Percentiles rank a stretch among this genome's conserved stretches.
These are phyloP conservation scores for Amanita inopinata DNA, from an alignment of 768 basidiomycete species.

Conservation along the genomic window DNA sequence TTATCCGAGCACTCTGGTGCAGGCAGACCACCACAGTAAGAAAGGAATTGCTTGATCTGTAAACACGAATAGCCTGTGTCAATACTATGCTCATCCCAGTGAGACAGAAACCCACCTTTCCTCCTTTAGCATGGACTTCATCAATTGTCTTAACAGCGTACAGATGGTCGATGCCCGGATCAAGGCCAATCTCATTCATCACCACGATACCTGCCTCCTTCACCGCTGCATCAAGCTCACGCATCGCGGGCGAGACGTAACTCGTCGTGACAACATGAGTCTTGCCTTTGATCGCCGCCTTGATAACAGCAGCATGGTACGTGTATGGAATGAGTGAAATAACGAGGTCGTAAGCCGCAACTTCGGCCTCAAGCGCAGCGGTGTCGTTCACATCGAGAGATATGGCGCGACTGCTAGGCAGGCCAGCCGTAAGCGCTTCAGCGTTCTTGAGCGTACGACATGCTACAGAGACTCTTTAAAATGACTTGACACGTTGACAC, in stretches of 20 bases:
- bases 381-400: slow-evolving; percentile 75
- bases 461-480: slow-evolving; percentile 30
- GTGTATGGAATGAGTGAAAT: slow-evolving; percentile 97
- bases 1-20: slow-evolving; percentile 87
- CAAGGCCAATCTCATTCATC: slow-evolving; percentile 96
- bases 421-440: slow-evolving; percentile 51
- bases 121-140: slow-evolving; percentile 90
- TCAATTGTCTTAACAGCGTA: slow-evolving; percentile 91
- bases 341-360: slow-evolving; percentile 86
- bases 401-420: slow-evolving; percentile 63
- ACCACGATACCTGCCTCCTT: slow-evolving; percentile 88
- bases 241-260: slow-evolving; percentile 89
- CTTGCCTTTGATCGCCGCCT: slow-evolving; percentile 82
- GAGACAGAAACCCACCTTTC: slow-evolving; percentile 52
- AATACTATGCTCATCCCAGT: slow-evolving; percentile 4
- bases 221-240: slow-evolving; percentile 69
- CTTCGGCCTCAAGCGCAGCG: slow-evolving; percentile 63
- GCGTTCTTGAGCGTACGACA: slow-evolving; percentile 83
- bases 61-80: background rate
- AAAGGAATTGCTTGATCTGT: slow-evolving; percentile 83
- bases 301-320: slow-evolving; percentile 81
- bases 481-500: background rate
- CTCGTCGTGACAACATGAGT: slow-evolving; percentile 94
- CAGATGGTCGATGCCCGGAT: slow-evolving; percentile 90
- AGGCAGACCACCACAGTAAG: slow-evolving; percentile 94